Base-by-base conservation (phyloP, 1,139 yeast genomes). In the Hyphopichia buzzinii region DNA sequence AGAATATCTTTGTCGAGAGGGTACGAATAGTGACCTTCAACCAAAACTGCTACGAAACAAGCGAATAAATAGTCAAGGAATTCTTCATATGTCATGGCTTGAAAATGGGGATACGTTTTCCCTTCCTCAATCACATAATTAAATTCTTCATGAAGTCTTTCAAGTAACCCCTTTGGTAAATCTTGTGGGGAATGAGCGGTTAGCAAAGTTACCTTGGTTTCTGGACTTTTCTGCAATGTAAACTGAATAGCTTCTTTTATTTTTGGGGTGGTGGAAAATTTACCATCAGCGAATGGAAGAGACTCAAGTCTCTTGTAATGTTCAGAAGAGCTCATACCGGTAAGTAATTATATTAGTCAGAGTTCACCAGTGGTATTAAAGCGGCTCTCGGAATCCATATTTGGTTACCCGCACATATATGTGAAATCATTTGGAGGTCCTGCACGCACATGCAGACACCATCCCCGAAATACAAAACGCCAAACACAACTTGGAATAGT, bases 61-160 rank as follows among this genome's bases (percentile, higher is more conserved):
- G 59, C 57, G 43, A 74, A 75, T 67, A 76, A 71, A 44, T 70
- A 69, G 8, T 50, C 53, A 19, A 48, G 39, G 45, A 74, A 77
- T 28, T 57, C 64, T 1, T 62, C 61, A 12, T 48, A 50, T 28
- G 55, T 52, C 47, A 56, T 41, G 8, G 47, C 33, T 7, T 54
- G 41, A 30, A 54, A 49, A 40, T 69, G 64, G 0, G 81, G 79
- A 39, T 76, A 76, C 0, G 82, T 77, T 28, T 46, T 48, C 2
- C 83, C 83, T 43, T 71, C 77, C 16, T 65, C 76, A 1, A 77
- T 62, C 11, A 75, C 68, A 29, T 53, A 50, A 44, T 74, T 72
- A 55, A 74, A 66, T 36, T 72, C 72, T 6, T 59, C 51, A 30
- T 57, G 62, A 19, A 72, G 39, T 1, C 57, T 57, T 13, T 54